A percentile compares a stretch with the other conserved stretches of the same genome.
phyloP scores from a whole-genome alignment of 768 basidiomycete species.

The Podaxis sp. region DNA sequence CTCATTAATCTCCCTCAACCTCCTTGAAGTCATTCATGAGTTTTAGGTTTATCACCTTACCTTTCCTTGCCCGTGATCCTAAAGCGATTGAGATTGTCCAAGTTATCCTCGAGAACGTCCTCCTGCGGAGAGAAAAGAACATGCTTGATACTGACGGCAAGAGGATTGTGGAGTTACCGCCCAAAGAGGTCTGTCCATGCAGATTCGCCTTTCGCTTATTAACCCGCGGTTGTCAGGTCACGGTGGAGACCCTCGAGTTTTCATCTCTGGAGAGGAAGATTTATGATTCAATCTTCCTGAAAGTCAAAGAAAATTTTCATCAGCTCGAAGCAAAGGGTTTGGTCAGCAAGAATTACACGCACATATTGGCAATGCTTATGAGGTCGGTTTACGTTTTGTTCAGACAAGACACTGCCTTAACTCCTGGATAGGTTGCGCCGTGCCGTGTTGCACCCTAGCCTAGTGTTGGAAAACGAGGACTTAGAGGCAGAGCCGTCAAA shows the following conservation, averaged over 20 bases:
- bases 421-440: slow-evolving; percentile 66
- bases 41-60: slow-evolving; percentile 81
- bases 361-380: slow-evolving; percentile 95
- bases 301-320: slow-evolving; percentile 81
- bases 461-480: slow-evolving; percentile 64
- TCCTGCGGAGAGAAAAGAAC: slow-evolving; percentile 89
- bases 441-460: slow-evolving; percentile 87
- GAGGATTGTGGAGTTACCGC: slow-evolving; percentile 83
- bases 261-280: slow-evolving; percentile 79
- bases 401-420: neutral
- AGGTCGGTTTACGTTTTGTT: slow-evolving; percentile 47
- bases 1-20: slow-evolving; percentile 8
- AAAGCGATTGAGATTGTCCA: slow-evolving; percentile 96
- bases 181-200: slow-evolving; percentile 62
- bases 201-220: neutral
- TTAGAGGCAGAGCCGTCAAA: slow-evolving; percentile 36
- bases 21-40: slow-evolving; percentile 6
- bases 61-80: slow-evolving; percentile 87
- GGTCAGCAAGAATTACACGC: slow-evolving; percentile 77
- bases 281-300: slow-evolving; percentile 82
- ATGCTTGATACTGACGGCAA: slow-evolving; percentile 88
- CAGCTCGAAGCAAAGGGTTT: slow-evolving; percentile 76
- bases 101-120: slow-evolving; percentile 84
- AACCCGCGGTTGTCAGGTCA: slow-evolving; percentile 41
- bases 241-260: slow-evolving; percentile 77